phyloP scores from a whole-genome alignment of 1,139 yeast species.

The Sugiyamaella sp. region DNA sequence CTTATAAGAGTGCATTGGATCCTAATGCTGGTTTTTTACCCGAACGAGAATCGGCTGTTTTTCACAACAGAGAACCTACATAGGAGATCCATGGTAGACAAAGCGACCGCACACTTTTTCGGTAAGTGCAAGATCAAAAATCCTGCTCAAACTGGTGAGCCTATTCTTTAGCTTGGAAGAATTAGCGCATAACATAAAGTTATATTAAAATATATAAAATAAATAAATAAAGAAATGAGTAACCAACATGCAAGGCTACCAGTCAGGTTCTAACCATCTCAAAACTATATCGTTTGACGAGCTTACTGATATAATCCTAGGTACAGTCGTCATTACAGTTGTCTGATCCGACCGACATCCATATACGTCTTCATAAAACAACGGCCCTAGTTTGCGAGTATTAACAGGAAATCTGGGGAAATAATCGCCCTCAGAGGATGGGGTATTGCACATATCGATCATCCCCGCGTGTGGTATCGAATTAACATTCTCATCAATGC shows the following conservation, averaged over 20 bases:
- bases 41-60: slow-evolving; percentile 4
- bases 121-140: slow-evolving; percentile 1
- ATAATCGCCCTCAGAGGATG: slow-evolving; percentile 3
- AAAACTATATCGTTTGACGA: slow-evolving; percentile 9
- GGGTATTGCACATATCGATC: not conserved
- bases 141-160: not conserved
- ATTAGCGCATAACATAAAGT: not conserved
- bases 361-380: slow-evolving; percentile 4
- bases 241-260: slow-evolving; percentile 1
- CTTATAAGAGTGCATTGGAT: slow-evolving; percentile 7
- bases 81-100: not conserved
- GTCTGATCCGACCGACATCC: slow-evolving; percentile 3
- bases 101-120: not conserved
- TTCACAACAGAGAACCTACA: not conserved
- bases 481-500: slow-evolving; percentile 5
- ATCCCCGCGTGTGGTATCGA: not conserved
- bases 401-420: slow-evolving; percentile 1
- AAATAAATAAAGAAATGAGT: slow-evolving; percentile 11
- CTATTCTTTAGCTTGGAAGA: not conserved
- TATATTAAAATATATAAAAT: not conserved
- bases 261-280: slow-evolving; percentile 13
- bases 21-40: slow-evolving; percentile 19
- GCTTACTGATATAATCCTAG: slow-evolving; percentile 10
- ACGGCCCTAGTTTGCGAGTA: not conserved
- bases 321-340: not conserved